phyloP scores from a whole-genome alignment of 768 basidiomycete species.

The Rickenella mellea region DNA sequence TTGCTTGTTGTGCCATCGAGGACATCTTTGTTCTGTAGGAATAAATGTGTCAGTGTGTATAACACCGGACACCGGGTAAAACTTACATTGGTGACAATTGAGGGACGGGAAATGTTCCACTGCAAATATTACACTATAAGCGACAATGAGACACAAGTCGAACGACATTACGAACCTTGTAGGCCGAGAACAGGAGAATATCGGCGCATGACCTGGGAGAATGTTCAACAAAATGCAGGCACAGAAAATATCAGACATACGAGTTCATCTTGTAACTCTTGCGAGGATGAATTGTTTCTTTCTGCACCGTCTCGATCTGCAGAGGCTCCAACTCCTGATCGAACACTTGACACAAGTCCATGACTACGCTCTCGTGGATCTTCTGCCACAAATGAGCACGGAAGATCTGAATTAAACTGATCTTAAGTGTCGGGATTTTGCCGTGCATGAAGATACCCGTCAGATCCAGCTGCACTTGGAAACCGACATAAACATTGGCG shows the following conservation, averaged over 20 bases:
- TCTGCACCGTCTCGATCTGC: conserved; percentile 98
- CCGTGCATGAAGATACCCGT: conserved; percentile 99
- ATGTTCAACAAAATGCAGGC: not conserved
- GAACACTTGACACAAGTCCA: conserved; percentile 97
- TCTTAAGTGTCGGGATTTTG: conserved; percentile 96
- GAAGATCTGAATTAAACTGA: conserved; percentile 99
- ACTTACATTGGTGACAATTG: conserved; percentile 85
- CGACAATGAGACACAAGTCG: not conserved
- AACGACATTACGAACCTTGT: conserved; percentile 41
- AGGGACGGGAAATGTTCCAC: conserved; percentile 98
- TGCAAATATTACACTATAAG: conserved; percentile 19
- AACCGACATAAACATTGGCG: conserved; percentile 99
- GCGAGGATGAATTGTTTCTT: conserved; percentile 98
- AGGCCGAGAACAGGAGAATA: conserved; percentile 92
- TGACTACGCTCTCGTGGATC: conserved; percentile 89
- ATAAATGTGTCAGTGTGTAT: conserved; percentile 7
- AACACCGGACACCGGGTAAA: not conserved
- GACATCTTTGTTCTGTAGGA: conserved; percentile 74
- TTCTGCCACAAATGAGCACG: conserved; percentile 99
- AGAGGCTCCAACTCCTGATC: conserved; percentile 97
- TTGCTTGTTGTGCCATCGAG: conserved; percentile 96
- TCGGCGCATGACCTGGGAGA: conserved; percentile 73
- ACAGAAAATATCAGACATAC: conserved; percentile 3
- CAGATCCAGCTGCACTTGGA: conserved; percentile 98
- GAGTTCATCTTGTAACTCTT: conserved; percentile 99